Evolutionary conservation across 1,139 yeast species (phyloP).

Genomic region (Kurtzmaniella quercitrusa): DNA sequence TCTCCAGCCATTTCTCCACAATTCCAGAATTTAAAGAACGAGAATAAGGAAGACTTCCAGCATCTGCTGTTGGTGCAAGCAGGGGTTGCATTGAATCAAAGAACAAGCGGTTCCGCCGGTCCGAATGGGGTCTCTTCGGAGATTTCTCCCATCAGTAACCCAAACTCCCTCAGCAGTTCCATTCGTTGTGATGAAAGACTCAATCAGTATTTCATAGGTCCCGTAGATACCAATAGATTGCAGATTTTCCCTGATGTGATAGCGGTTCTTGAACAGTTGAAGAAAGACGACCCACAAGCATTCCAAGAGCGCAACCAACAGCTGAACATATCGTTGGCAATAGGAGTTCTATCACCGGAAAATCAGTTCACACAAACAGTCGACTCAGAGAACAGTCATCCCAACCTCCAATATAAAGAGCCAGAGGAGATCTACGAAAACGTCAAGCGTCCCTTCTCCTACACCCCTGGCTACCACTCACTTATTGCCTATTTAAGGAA

Average conservation of each 20-base stretch:
- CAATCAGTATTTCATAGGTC: conserved; percentile 59
- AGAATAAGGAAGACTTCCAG: background rate
- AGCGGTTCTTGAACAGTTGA: conserved; percentile 43
- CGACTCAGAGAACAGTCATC: conserved; percentile 15
- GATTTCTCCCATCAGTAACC: background rate
- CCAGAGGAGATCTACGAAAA: conserved; percentile 79
- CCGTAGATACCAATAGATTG: conserved; percentile 29
- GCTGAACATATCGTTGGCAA: conserved; percentile 51
- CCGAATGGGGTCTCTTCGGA: background rate
- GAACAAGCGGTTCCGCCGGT: no score
- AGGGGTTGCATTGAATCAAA: background rate
- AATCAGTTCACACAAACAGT: conserved; percentile 20
- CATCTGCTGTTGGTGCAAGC: background rate
- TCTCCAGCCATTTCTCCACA: conserved; percentile 41
- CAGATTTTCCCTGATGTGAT: conserved; percentile 53
- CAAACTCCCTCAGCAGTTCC: conserved; percentile 4
- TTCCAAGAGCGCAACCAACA: conserved; percentile 36
- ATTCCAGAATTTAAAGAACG: background rate
- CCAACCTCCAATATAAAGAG: conserved; percentile 43
- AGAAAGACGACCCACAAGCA: conserved; percentile 35
- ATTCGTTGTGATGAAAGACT: conserved; percentile 43
- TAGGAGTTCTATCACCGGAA: conserved; percentile 46
- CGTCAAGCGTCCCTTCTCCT: conserved; percentile 73
- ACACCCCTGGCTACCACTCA: conserved; percentile 87
- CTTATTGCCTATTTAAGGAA: conserved; percentile 68